These are phyloP conservation scores for Phlyctochytrium planicorne DNA, from an alignment of 192 early-diverging fungal species.

Conservation along the genomic window DNA sequence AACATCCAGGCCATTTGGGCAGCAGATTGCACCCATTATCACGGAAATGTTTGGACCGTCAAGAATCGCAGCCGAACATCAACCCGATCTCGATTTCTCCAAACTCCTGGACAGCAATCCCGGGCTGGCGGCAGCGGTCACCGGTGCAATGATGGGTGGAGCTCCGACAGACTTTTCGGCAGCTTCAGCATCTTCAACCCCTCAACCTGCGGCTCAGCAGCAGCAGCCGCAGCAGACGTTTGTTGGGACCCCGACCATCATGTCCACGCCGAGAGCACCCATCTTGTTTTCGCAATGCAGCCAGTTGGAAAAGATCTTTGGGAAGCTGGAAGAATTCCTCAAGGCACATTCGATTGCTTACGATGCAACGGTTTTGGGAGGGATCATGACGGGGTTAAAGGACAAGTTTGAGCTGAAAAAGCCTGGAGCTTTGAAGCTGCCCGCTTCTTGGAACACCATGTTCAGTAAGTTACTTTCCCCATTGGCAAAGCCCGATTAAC, in stretches of 20 bases:
- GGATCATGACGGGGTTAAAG: conserved; percentile 29
- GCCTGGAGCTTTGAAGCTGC: conserved; percentile 3
- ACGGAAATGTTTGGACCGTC: conserved; percentile 44
- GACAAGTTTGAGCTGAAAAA: conserved; percentile 24
- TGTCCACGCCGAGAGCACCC: conserved; percentile 31
- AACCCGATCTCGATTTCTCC: conserved; percentile 18
- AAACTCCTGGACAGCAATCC: conserved; percentile 19
- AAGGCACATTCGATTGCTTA: not conserved
- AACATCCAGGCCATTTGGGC: conserved; percentile 51
- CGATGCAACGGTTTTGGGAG: conserved; percentile 15
- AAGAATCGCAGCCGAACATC: conserved; percentile 30
- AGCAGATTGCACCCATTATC: conserved; percentile 35
- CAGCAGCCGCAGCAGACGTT: conserved; percentile 62
- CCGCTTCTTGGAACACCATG: conserved; percentile 2
- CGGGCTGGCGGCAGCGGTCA: conserved; percentile 18
- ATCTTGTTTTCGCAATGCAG: conserved; percentile 38
- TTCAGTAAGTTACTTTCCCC: conserved; percentile 18
- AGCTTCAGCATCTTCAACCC: conserved; percentile 10
- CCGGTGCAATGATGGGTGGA: conserved; percentile 11
- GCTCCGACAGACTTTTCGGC: conserved; percentile 16
- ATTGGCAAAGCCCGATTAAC: too few relatives aligned
- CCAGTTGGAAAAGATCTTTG: conserved; percentile 45
- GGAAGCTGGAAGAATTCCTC: conserved; percentile 25
- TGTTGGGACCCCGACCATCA: conserved; percentile 39
- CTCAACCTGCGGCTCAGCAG: not conserved